Evolutionary conservation across 352 stramenopile species (phyloP), one percentile per base, ranked within the genome.

Genomic region (Pythium aphanidermatum): DNA sequence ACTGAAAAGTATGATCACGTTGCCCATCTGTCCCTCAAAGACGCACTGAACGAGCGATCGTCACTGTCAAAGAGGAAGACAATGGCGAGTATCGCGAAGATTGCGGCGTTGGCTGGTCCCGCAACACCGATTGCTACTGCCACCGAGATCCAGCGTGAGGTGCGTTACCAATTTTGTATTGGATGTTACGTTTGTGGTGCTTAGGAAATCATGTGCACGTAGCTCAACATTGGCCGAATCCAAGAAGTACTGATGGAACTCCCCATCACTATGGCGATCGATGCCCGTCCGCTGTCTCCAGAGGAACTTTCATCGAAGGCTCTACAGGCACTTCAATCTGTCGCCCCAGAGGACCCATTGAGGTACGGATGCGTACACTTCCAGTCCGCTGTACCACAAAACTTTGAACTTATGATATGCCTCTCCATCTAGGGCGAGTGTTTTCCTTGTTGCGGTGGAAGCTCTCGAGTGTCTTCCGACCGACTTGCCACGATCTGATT

Each of bases 41-140:
- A 93, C 49, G 72, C 74, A 0, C 56, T 66, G 21, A 33, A 39
- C 2, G 79, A 92, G 39, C 52, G 65, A n/a, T 30, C 38, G 9
- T 89, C 65, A 14, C 63, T 92, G 5, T 24, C 65, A 8, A 73
- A 70, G 46, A 70, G 81, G 25, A 90, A 92, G 45, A 93, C 75
- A 4, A 72, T 93, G 56, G 57, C 66, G 11, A 92, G 82, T 28
- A 79, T 92, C 46, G 73, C 77, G 0, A 89, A 92, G 36, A 79
- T 93, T n/a, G 79, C 79, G 28, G 68, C 75, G 2, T 59, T 86
- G 19, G 82, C 76, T n/a, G 62, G 55, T 3, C 64, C 74, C 2
- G 63, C 51, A 28, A 63, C 66, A 5, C 62, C 66, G 19, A 42
- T 65, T 26, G 50, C 74, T 25, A 54, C 56, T 29, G 17, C 65